Conservation (phyloP, 805 yeast genomes). For the Vanderwaltozyma yarrowii region DNA sequence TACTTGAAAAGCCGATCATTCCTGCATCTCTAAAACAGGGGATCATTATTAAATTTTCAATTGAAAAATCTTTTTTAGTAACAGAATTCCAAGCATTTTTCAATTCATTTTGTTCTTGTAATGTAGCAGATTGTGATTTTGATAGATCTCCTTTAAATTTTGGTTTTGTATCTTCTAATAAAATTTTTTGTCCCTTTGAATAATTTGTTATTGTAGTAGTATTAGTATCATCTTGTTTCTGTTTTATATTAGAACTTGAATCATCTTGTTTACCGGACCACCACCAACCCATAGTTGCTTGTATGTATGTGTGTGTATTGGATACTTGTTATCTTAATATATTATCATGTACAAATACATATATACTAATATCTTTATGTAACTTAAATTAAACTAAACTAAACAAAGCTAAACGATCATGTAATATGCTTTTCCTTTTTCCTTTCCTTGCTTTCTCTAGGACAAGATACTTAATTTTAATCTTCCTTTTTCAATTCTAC, state of each 20-base stretch:
- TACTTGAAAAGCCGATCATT: conserved; percentile 59
- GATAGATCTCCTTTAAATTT: conserved; percentile 27
- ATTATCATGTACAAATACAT: neutral
- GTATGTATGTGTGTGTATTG: neutral
- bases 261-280: neutral
- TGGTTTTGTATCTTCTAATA: conserved; percentile 34
- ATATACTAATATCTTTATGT: too few relatives aligned
- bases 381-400: too few relatives aligned
- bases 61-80: conserved; percentile 40
- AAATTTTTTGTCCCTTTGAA: conserved; percentile 28
- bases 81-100: conserved; percentile 35
- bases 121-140: conserved; percentile 8
- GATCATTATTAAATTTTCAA: conserved; percentile 42
- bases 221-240: neutral
- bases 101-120: conserved; percentile 10
- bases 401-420: too few relatives aligned
- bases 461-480: too few relatives aligned
- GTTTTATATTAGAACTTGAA: neutral
- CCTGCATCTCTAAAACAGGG: conserved; percentile 80
- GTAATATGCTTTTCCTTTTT: too few relatives aligned
- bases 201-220: conserved; percentile 14
- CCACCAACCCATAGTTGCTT: neutral
- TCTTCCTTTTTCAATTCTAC: too few relatives aligned
- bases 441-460: too few relatives aligned
- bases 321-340: too few relatives aligned